A percentile compares a stretch with the other conserved stretches of the same genome.
Evolutionary conservation across 257 asterid species (phyloP).

Genomic region (Primulina tabacum): DNA sequence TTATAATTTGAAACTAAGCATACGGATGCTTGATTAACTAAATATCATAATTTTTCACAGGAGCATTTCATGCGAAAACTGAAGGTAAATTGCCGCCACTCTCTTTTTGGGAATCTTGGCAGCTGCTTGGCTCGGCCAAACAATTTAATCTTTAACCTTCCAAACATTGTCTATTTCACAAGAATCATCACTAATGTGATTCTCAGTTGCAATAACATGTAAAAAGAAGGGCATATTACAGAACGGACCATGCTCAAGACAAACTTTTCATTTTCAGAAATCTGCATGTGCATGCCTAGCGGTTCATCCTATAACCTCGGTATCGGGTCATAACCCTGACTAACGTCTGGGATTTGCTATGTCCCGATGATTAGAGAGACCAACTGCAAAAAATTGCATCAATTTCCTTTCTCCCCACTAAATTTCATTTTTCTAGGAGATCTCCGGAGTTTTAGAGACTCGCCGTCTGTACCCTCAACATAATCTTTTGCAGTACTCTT

Average conservation of each 20-base stretch:
- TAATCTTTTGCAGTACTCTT: conserved; percentile 14
- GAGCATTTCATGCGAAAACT: background rate
- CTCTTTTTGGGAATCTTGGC: background rate
- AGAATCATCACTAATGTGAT: background rate
- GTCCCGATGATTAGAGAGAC: background rate
- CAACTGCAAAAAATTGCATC: conserved; percentile 9
- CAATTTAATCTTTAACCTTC: too few species aligned
- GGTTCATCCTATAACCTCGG: background rate
- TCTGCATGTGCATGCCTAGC: background rate
- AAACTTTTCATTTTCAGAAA: background rate
- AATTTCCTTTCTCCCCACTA: conserved; percentile 17
- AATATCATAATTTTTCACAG: background rate
- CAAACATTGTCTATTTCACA: too few species aligned
- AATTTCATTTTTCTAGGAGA: conserved; percentile 30
- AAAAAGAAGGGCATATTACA: background rate
- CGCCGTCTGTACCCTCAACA: conserved; percentile 19
- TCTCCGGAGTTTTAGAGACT: conserved; percentile 14
- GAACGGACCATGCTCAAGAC: background rate
- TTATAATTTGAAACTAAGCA: too few species aligned
- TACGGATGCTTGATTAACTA: too few species aligned
- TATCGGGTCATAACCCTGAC: background rate
- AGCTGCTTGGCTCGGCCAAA: too few species aligned
- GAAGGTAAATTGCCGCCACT: background rate
- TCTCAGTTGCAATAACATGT: background rate
- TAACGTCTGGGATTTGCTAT: background rate